Percentiles rank a stretch among this genome's conserved stretches.
Evolutionary conservation across 495 filamentous ascomycete genomes (phyloP).

Genomic region (Venustampulla echinocandica): DNA sequence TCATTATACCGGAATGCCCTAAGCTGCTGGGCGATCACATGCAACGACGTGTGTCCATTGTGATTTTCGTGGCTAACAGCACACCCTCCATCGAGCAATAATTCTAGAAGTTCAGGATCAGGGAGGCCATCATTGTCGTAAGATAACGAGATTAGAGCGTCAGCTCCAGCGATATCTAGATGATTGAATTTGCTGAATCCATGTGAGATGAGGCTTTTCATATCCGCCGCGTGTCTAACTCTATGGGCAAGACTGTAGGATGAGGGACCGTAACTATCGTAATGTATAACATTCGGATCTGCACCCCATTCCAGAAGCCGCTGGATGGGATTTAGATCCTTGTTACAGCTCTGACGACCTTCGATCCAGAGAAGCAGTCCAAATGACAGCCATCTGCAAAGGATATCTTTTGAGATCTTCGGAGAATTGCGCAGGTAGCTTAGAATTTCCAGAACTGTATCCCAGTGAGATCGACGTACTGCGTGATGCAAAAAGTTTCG

Average conservation of each 20-base stretch:
- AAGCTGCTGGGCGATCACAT: neutral
- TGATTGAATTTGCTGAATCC: neutral
- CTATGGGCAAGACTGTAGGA: neutral
- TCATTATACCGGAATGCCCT: neutral
- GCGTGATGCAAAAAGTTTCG: neutral
- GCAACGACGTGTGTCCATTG: neutral
- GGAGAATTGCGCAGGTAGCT: neutral
- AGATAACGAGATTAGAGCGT: neutral
- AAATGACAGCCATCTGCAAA: neutral
- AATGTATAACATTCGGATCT: neutral
- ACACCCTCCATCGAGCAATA: neutral
- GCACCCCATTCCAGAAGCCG: neutral
- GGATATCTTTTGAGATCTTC: neutral
- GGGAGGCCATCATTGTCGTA: neutral
- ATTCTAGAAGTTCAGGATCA: neutral
- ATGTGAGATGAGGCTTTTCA: neutral
- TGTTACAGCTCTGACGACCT: too few relatives aligned
- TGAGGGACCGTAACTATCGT: neutral
- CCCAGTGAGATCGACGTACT: neutral
- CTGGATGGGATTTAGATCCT: neutral
- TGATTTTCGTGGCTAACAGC: neutral
- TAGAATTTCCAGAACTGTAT: neutral
- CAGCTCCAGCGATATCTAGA: neutral
- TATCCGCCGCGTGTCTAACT: neutral
- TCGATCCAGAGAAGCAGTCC: neutral